Base-by-base conservation (phyloP, 805 yeast genomes). In the Maudiozyma saulgeensis region DNA sequence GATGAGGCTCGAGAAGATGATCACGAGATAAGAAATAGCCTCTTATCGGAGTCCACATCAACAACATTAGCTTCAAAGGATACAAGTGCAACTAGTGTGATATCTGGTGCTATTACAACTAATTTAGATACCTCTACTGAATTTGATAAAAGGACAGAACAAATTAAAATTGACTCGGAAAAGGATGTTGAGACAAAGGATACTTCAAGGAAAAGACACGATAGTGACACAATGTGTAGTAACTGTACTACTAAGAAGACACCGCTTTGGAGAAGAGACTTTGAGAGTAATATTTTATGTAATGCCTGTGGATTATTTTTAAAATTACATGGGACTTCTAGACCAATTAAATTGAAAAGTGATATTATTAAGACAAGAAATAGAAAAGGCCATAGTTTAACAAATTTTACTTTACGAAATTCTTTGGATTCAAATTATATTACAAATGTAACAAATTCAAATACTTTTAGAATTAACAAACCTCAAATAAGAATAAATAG, bases 261-360 rank as follows among this genome's bases (percentile, higher is more conserved):
- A 2, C 96, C 97, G 0, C 72, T 90, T 28, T 90, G 96, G 96
- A 77, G 96, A 68, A 74, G 96, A 53, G 96, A 89, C 67, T 96
- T 87, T 60, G 78, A 87, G 4, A 95, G 95, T 21, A 84, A 81
- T 61, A 95, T 88, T 39, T 74, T 90, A 45, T 89, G 97, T 67
- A 89, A 89, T 69, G 97, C 97, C 8, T 88, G 96, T 71, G 96
- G 96, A 0, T 72, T 88, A 45, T 88, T 88, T 58, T 70, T 88
- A 53, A 89, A 89, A 68, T 75, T 89, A 44, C 97, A 89, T 61
- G 96, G 96, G 25, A 77, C 95, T 45, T 87, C 96, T 39, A 75
- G 97, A 59, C 97, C 97, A 8, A 87, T 87, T 49, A 80, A 87
- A 21, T 73, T 90, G 59, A 89, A 89, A 64, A 87, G 96, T 9